These are phyloP conservation scores for Cutaneotrichosporon spelunceum DNA, from an alignment of 1,284 basidiomycete genomes.

Conservation along the genomic window DNA sequence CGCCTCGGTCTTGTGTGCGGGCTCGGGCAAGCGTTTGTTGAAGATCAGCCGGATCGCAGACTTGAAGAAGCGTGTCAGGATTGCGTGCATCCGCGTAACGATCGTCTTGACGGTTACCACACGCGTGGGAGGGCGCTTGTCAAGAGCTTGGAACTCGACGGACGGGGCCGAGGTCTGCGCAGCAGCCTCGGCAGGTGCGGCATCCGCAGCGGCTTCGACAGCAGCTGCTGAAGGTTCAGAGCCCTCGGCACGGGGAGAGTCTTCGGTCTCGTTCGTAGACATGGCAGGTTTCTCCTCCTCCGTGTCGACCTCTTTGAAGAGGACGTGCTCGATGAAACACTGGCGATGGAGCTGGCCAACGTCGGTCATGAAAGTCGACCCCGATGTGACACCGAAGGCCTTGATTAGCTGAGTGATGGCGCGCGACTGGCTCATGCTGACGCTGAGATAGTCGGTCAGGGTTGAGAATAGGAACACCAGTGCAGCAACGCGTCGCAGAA, in stretches of 20 bases:
- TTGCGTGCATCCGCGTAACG: constrained; percentile 71
- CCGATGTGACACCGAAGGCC: constrained; percentile 63
- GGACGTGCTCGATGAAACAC: constrained; percentile 55
- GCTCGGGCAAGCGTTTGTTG: constrained; percentile 72
- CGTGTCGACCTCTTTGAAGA: constrained; percentile 60
- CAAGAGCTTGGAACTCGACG: background rate
- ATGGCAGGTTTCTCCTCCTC: background rate
- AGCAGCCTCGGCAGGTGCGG: background rate
- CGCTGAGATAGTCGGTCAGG: constrained; percentile 78
- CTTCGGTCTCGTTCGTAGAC: constrained; percentile 12
- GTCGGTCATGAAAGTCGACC: constrained; percentile 66
- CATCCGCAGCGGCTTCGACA: background rate
- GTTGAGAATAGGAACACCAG: constrained; percentile 52
- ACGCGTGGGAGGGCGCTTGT: constrained; percentile 18
- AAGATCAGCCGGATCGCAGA: constrained; percentile 83
- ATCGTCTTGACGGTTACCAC: constrained; percentile 60
- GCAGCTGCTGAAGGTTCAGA: background rate
- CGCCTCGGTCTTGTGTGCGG: constrained; percentile 74
- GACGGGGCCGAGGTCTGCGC: background rate
- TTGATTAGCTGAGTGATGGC: constrained; percentile 72
- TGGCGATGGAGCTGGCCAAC: constrained; percentile 81
- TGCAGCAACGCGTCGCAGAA: constrained; percentile 49
- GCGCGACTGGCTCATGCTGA: constrained; percentile 50
- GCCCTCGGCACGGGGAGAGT: background rate
- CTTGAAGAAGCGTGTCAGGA: constrained; percentile 82